Base-by-base conservation (phyloP, 1,284 basidiomycete genomes). In the Malassezia yamatoensis region DNA sequence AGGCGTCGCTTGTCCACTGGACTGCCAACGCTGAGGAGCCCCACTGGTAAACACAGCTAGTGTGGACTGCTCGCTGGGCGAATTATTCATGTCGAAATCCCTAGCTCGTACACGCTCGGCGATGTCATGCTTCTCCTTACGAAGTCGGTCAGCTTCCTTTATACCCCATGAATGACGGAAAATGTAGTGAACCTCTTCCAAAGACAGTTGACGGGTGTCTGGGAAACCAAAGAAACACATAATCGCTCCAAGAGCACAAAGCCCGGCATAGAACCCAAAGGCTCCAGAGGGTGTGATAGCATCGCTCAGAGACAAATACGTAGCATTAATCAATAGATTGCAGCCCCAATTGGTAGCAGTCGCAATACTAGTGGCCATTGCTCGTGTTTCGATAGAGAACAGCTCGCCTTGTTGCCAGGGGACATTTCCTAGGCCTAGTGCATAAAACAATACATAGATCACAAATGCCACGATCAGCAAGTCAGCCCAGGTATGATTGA, bases 391-490 rank as follows among this genome's bases (percentile, higher is more conserved):
- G 33, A 75, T 64, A 1, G 68, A 79, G 76, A 89, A 88, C 13
- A 89, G 79, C 72, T 89, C 87, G 57, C 86, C 85, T 71, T 88
- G 86, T 66, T 88, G 86, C 86, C 87, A 89, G 0, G 87, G 86
- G 1, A 88, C 84, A 66, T 88, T 88, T 5, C 82, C 82, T 9
- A 70, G 65, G 21, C 74, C 73, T 13, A 66, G 65, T 0, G 85
- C 87, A 68, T 88, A 90, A 6, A 83, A 85, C 0, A 85, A 85
- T 21, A 88, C 86, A 75, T 84, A 90, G 62, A 85, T 68, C 60
- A 88, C 82, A 85, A 88, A 88, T 18, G 83, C 81, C 15, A 83
- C 64, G 20, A 88, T 76, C 8, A 89, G 83, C 55, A 85, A 76
- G 0, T 81, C 79, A 3, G 85, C 83, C 81, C 83, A 86, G 7